A percentile compares a stretch with the other conserved stretches of the same genome.
Evolutionary conservation across 768 basidiomycete species (phyloP).

Genomic region (Suillus americanus): DNA sequence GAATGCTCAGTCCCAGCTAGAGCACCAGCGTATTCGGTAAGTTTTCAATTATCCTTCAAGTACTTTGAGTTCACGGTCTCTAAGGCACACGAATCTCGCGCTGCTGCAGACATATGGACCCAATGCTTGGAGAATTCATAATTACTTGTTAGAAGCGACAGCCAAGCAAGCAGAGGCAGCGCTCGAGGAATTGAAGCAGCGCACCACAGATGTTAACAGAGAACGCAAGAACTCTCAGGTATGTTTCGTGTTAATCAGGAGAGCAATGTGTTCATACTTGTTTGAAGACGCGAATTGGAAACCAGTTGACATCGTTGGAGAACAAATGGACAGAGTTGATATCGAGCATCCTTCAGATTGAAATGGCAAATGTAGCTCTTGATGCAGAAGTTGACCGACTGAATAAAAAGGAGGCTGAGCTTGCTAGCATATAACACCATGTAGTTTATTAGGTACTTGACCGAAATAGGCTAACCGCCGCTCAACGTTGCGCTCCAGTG

Average conservation of each 20-base stretch:
- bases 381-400: conserved; percentile 75
- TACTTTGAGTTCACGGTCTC: conserved; percentile 9
- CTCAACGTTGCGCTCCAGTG: background rate
- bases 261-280: background rate
- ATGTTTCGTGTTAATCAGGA: conserved; percentile 5
- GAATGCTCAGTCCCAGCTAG: conserved; percentile 80
- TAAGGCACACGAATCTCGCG: conserved; percentile 79
- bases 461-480: conserved; percentile 1
- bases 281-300: conserved; percentile 69
- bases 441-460: background rate
- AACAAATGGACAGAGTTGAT: conserved; percentile 92
- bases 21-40: conserved; percentile 82
- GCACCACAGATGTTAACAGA: conserved; percentile 84
- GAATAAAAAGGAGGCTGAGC: conserved; percentile 58
- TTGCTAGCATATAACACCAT: conserved; percentile 37
- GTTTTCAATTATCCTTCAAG: conserved; percentile 12
- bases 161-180: conserved; percentile 69
- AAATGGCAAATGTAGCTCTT: conserved; percentile 90
- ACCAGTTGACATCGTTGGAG: conserved; percentile 79
- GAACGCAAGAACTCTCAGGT: conserved; percentile 87
- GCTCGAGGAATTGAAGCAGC: conserved; percentile 74
- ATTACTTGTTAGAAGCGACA: conserved; percentile 80
- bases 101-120: conserved; percentile 83
- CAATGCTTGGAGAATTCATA: conserved; percentile 91
- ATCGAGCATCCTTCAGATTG: conserved; percentile 87